phyloP scores from a whole-genome alignment of 805 yeast genomes.

The Candida broadrunensis region DNA sequence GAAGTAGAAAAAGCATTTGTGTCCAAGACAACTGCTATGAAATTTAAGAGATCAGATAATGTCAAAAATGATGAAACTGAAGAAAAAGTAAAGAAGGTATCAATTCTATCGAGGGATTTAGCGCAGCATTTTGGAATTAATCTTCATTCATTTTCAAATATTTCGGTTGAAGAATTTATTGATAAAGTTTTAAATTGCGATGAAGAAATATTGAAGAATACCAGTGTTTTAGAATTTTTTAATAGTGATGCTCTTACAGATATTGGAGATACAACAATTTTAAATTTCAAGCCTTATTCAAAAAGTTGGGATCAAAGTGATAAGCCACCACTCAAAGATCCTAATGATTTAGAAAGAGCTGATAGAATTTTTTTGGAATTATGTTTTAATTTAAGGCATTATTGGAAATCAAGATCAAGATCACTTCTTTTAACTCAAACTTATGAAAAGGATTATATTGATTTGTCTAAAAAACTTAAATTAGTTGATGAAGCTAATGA shows the following conservation, averaged over 20 bases:
- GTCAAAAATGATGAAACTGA: conserved; percentile 25
- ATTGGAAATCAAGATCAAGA: conserved; percentile 91
- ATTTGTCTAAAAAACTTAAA: conserved; percentile 63
- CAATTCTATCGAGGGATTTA: conserved; percentile 76
- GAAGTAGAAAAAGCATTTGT: conserved; percentile 87
- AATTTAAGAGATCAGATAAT: conserved; percentile 28
- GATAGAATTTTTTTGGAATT: conserved; percentile 83
- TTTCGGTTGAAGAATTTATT: conserved; percentile 65
- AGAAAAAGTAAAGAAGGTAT: conserved; percentile 45
- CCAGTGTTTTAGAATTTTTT: conserved; percentile 81
- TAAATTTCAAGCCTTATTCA: conserved; percentile 77
- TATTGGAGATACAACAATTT: conserved; percentile 64
- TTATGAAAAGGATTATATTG: conserved; percentile 76
- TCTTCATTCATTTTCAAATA: conserved; percentile 67
- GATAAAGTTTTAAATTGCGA: conserved; percentile 74
- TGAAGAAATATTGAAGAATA: conserved; percentile 61
- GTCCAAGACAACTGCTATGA: conserved; percentile 59
- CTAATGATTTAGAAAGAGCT: conserved; percentile 75
- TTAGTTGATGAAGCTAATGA: conserved; percentile 71
- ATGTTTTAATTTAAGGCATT: conserved; percentile 77
- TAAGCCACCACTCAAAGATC: conserved; percentile 57
- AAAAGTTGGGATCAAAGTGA: conserved; percentile 55
- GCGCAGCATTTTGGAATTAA: conserved; percentile 96
- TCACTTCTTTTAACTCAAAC: conserved; percentile 69
- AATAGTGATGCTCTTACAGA: conserved; percentile 73